phyloP scores from a whole-genome alignment of 2,329 filamentous ascomycete species.

The Decorospora gaudefroyi region DNA sequence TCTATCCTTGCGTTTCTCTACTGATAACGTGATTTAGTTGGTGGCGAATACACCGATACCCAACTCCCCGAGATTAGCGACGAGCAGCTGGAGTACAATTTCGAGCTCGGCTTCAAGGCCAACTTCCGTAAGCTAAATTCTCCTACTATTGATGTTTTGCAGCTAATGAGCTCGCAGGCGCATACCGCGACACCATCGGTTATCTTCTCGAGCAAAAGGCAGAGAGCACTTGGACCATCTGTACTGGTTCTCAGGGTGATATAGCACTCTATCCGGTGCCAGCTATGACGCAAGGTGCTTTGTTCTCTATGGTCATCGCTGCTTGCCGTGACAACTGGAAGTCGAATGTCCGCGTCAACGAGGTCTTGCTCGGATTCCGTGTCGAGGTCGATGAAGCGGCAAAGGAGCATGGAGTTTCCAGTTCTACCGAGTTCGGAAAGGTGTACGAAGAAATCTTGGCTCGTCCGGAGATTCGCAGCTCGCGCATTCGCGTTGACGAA shows the following conservation, averaged over 20 bases:
- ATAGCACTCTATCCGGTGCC: conserved; percentile 1
- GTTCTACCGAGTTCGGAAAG: conserved; percentile 7
- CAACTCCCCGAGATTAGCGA: too few species aligned
- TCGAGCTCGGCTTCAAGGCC: conserved; percentile 5
- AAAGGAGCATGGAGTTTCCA: conserved; percentile 5
- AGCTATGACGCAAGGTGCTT: conserved; percentile 41
- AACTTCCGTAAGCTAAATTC: conserved; percentile 11
- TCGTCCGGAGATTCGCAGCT: not conserved
- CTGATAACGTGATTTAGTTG: conserved; percentile 6
- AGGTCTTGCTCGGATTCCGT: conserved; percentile 42
- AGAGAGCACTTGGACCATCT: conserved; percentile 10
- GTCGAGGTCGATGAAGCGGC: conserved; percentile 13
- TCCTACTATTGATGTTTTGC: not conserved
- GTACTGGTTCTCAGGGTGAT: conserved; percentile 14
- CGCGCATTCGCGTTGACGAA: conserved; percentile 5
- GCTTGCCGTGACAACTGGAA: conserved; percentile 36
- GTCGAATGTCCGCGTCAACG: conserved; percentile 49
- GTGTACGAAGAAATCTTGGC: conserved; percentile 10
- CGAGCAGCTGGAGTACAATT: conserved; percentile 1
- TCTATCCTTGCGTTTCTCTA: too few species aligned
- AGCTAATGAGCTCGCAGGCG: conserved; percentile 4
- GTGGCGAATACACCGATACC: too few species aligned
- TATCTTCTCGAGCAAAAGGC: conserved; percentile 14
- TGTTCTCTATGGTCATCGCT: conserved; percentile 44
- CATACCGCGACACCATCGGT: conserved; percentile 12